Conservation (phyloP, 2,329 filamentous ascomycete species). For the Colletotrichum chlorophyti region DNA sequence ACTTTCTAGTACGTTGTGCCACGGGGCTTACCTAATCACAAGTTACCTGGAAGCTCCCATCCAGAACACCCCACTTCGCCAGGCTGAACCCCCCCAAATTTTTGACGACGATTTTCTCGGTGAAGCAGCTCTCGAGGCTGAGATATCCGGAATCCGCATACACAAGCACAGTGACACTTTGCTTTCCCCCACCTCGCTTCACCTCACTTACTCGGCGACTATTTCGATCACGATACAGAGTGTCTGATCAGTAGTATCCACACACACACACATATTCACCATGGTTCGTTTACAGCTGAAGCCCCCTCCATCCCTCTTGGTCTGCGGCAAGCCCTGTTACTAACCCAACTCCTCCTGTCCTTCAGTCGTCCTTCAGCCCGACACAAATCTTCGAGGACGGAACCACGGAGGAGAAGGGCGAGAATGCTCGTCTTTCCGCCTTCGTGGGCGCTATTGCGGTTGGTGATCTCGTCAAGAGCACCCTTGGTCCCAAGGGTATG, state of each 20-base stretch:
- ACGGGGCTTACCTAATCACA: conserved; percentile 20
- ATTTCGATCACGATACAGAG: conserved; percentile 12
- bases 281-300: conserved; percentile 13
- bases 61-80: conserved; percentile 25
- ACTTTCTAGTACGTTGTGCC: too few species aligned
- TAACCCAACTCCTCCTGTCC: conserved; percentile 1
- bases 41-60: conserved; percentile 20
- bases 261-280: conserved; percentile 9
- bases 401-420: conserved; percentile 96
- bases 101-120: conserved; percentile 27
- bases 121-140: conserved; percentile 27
- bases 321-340: neutral
- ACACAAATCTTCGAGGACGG: conserved; percentile 98
- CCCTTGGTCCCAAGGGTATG: conserved; percentile 97
- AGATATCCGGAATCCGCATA: conserved; percentile 25
- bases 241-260: conserved; percentile 26
- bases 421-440: conserved; percentile 97
- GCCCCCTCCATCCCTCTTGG: neutral
- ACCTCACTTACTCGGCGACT: conserved; percentile 15
- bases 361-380: conserved; percentile 74
- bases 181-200: conserved; percentile 10
- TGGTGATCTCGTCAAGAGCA: conserved; percentile 96
- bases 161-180: conserved; percentile 17
- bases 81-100: conserved; percentile 30
- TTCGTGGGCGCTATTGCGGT: conserved; percentile 99